Base-by-base conservation (phyloP, 164 flowering plant genomes). In the Litsea cubeba region DNA sequence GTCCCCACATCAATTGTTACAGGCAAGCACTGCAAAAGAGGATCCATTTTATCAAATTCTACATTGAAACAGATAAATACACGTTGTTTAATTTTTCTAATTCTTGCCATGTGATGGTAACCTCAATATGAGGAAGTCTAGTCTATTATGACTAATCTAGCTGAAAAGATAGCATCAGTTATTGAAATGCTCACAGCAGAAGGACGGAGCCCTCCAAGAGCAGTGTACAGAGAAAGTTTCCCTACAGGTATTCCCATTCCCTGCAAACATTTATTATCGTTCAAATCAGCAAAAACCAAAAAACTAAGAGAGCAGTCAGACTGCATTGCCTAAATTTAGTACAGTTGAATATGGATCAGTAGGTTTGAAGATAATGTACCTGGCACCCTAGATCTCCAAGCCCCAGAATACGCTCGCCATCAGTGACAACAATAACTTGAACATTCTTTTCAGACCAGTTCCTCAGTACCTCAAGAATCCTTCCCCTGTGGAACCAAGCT, bases 241-340 rank as follows among this genome's bases (percentile, higher is more conserved):
- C 98, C 97, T 2, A 92, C 98, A 54, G 98, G 98, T 70, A 94
- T 94, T 14, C 98, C 98, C 98, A 94, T 94, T 2, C 98, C 98
- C 97, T 94, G 83, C 35, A 30, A 30, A 30, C 35, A 30, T 30
- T 30, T 30, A 30, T 30, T 30, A 30, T 30, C 0, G 0, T 30
- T 5, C 35, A 30, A 30, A 30, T 30, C 35, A 30, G 2, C 35
- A 30, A 30, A 30, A 30, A 30, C 35, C 35, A 30, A 30, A 30
- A 5, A 30, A 30, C 35, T 30, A 30, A 30, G 35, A 5, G 35
- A 30, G 35, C 35, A 30, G 5, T 30, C 5, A 3, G 35, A 30
- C 35, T 30, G 5, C 35, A 0, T 5, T 30, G 1, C 5, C 5
- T 30, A 30, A 30, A 30, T 30, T 3, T 30, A 30, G 35, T 30